Base-by-base conservation (phyloP, 2,329 filamentous ascomycete genomes). In the Thielaviopsis musarum region DNA sequence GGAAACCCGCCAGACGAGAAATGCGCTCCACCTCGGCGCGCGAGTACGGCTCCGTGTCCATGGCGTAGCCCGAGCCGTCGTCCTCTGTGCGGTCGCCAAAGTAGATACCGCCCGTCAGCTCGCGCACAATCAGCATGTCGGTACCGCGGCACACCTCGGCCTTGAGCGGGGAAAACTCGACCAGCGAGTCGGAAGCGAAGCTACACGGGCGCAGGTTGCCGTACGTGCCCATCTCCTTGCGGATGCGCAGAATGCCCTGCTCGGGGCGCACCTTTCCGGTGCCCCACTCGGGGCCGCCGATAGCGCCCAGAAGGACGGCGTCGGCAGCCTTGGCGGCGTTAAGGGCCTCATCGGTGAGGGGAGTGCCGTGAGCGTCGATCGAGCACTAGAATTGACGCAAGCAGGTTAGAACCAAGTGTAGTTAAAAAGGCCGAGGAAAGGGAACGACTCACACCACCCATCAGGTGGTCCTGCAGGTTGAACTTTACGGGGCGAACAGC, bases 251-350 rank as follows among this genome's bases (percentile, higher is more conserved):
- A 67, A 97, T 83, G 63, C 91, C 91, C 74, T 96, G 88, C 72
- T 97, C 91, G 1, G 91, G 91, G 52, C 91, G 88, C 64, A 96
- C 85, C 61, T 83, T 74, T 65, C 88, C 88, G 34, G 89, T 93
- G 63, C 91, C 91, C 89, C 91, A 97, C 88, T 96, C 72, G 15
- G 93, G 91, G n/a, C 91, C 91, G 66, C 91, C 91, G 68, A 97
- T 94, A 66, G 91, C 89, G 65, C 91, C 91, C 59, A 97, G 83
- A 62, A 97, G 83, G 62, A 97, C 86, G 48, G 91, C 91, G 71
- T 95, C 87, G 64, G 91, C 90, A 57, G 79, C 76, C 72, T 94
- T 91, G 65, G 89, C 90, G 41, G 89, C 90, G 15, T 75, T 75
- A 66, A 97, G 85, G 63, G 90, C 88, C 67, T 86, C 82, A 66